Evolutionary conservation across 1,284 basidiomycete genomes (phyloP).

Genomic region (Coniferiporia weirii): DNA sequence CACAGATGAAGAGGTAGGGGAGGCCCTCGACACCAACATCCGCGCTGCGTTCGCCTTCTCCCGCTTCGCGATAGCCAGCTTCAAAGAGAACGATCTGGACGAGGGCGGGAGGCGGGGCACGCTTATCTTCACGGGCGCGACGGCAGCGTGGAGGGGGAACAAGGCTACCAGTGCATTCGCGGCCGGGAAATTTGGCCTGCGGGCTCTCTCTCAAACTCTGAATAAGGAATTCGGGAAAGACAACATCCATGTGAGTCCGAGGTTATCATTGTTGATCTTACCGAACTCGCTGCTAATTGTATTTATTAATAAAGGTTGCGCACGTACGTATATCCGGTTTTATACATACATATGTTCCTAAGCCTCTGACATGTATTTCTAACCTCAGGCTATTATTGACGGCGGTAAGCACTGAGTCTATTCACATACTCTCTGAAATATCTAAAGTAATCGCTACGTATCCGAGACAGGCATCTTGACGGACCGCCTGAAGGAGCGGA

Average conservation of each 20-base stretch:
- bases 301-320: conserved; percentile 5
- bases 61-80: conserved; percentile 25
- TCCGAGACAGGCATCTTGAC: background rate
- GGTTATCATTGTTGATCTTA: background rate
- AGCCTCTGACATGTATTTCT: background rate
- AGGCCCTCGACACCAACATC: conserved; percentile 24
- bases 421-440: background rate
- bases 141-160: conserved; percentile 26
- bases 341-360: background rate
- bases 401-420: background rate
- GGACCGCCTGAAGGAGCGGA: background rate
- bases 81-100: conserved; percentile 21
- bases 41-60: conserved; percentile 28
- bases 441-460: background rate
- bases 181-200: conserved; percentile 29
- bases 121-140: conserved; percentile 31
- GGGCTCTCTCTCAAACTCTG: conserved; percentile 28
- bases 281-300: background rate
- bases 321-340: conserved; percentile 5
- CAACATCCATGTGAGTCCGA: conserved; percentile 27
- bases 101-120: conserved; percentile 26
- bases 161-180: conserved; percentile 27
- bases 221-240: conserved; percentile 30
- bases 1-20: conserved; percentile 21
- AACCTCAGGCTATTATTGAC: conserved; percentile 5